Conservation (phyloP, 257 asterid genomes). For the Solanum etuberosum region DNA sequence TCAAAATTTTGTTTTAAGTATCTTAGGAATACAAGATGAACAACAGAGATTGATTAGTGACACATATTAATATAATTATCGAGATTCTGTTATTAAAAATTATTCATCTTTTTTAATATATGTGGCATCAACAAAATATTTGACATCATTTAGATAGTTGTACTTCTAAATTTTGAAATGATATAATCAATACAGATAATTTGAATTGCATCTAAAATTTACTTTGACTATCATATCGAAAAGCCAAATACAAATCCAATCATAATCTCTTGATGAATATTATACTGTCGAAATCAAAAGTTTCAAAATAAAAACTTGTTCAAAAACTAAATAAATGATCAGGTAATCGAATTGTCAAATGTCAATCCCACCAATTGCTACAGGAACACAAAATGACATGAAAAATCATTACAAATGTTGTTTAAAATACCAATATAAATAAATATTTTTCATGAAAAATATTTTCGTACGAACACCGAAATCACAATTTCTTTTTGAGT, state of each 20-base stretch:
- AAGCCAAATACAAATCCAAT: not conserved
- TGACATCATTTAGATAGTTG: no score
- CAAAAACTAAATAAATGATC: fast-evolving
- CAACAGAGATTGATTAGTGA: no score
- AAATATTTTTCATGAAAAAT: fast-evolving
- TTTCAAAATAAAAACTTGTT: no score
- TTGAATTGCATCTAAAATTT: not conserved
- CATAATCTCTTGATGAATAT: not conserved
- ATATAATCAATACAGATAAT: not conserved
- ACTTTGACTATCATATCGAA: not conserved
- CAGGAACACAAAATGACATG: fast-evolving
- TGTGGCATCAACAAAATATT: no score
- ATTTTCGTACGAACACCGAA: fast-evolving
- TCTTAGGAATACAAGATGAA: no score
- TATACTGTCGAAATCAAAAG: no score
- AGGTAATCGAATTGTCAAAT: not conserved
- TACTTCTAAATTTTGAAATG: no score
- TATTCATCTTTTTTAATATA: no score
- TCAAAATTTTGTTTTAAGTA: no score
- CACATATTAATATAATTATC: no score
- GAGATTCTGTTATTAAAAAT: no score
- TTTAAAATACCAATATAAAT: no score
- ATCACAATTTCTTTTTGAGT: not conserved
- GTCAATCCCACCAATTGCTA: fast-evolving
- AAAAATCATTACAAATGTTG: fast-evolving